Percentiles rank a stretch among this genome's conserved stretches.
These are phyloP conservation scores for Hyphopichia homilentoma DNA, from an alignment of 805 yeast genomes.

Conservation along the genomic window DNA sequence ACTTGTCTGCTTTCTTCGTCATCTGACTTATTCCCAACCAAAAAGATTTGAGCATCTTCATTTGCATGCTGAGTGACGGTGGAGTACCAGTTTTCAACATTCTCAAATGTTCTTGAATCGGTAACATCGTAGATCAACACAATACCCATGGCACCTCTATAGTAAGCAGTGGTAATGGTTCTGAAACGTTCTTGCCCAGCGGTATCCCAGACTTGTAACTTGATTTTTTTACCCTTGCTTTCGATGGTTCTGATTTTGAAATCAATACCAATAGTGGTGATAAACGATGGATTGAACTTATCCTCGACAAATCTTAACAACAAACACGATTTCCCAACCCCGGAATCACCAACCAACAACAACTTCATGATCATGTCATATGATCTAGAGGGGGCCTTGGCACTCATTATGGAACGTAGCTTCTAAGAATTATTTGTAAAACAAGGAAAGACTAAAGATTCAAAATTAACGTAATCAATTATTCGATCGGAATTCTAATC, in stretches of 20 bases:
- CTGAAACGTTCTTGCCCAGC: constrained; percentile 97
- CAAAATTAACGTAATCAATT: too few species aligned
- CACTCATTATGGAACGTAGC: constrained; percentile 40
- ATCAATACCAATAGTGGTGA: constrained; percentile 97
- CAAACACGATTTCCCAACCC: constrained; percentile 87
- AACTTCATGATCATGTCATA: constrained; percentile 91
- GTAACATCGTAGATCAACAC: constrained; percentile 81
- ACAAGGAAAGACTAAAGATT: too few species aligned
- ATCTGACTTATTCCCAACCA: constrained; percentile 96
- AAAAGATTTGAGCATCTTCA: constrained; percentile 89
- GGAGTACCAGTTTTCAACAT: constrained; percentile 91
- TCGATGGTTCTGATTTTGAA: constrained; percentile 96
- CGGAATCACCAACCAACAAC: constrained; percentile 88
- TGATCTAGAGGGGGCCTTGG: constrained; percentile 64
- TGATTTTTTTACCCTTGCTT: constrained; percentile 86
- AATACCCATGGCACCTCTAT: constrained; percentile 88
- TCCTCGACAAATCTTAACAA: constrained; percentile 92
- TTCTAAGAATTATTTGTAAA: too few species aligned
- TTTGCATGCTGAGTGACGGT: constrained; percentile 96
- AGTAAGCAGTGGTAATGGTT: constrained; percentile 90
- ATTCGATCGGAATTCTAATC: too few species aligned
- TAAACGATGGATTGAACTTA: constrained; percentile 93
- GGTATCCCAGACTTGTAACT: constrained; percentile 95
- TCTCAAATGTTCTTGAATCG: constrained; percentile 87
- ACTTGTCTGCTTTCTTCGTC: constrained; percentile 86